These are phyloP conservation scores for Phalaenopsis hybrid DNA, from an alignment of 116 monocot genomes.

Conservation along the genomic window DNA sequence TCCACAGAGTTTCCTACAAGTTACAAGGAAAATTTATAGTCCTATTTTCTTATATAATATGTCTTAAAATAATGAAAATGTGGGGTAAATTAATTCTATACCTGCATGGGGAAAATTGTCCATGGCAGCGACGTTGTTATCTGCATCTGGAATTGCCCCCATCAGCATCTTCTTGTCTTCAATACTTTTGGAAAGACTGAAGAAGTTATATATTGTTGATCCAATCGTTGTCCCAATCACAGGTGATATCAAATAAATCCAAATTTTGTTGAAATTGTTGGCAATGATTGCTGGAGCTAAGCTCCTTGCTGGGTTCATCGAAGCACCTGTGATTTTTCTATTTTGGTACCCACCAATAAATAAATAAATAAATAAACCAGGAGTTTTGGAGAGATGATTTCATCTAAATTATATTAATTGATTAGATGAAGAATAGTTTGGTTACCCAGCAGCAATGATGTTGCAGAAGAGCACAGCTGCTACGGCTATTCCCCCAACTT, in stretches of 20 bases:
- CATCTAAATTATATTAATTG: not conserved
- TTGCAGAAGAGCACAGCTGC: not conserved
- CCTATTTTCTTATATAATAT: no score
- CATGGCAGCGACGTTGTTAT: no score
- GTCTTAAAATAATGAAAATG: no score
- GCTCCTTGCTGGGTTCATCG: conserved; percentile 11
- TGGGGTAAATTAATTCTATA: no score
- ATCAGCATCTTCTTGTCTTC: not conserved
- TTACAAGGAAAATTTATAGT: no score
- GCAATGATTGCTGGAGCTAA: conserved; percentile 5
- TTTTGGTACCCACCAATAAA: not conserved
- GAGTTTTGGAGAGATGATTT: not conserved
- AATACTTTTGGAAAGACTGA: not conserved
- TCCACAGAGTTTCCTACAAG: conserved; percentile 43
- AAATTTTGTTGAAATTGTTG: conserved; percentile 1
- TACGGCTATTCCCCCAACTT: not conserved
- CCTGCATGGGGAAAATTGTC: no score
- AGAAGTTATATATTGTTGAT: not conserved
- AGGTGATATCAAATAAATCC: conserved; percentile 7
- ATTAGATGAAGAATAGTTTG: not conserved
- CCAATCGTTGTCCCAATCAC: not conserved
- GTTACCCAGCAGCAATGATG: conserved; percentile 11
- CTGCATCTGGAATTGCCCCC: no score
- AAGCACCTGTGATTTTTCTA: conserved; percentile 6
- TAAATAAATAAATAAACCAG: not conserved